phyloP scores from a whole-genome alignment of 371 early-diverging fungal genomes.

The Lichtheimia hyalospora region DNA sequence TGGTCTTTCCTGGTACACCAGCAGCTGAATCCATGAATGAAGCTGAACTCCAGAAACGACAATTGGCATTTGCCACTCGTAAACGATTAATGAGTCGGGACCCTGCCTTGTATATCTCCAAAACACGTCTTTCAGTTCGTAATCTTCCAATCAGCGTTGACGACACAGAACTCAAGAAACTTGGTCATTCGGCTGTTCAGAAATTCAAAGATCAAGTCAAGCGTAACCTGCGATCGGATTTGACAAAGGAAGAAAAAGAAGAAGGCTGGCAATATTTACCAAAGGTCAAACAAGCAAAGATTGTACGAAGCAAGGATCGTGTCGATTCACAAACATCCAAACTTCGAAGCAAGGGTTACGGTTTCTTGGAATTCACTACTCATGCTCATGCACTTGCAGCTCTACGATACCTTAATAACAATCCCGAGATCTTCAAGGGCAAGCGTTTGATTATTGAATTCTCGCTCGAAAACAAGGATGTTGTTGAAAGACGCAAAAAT shows the following conservation, averaged over 20 bases:
- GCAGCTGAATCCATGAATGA: slow-evolving; percentile 72
- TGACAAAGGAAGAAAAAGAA: slow-evolving; percentile 71
- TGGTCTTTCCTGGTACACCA: slow-evolving; percentile 85
- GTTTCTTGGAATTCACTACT: slow-evolving; percentile 85
- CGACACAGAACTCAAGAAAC: slow-evolving; percentile 66
- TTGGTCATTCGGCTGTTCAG: slow-evolving; percentile 64
- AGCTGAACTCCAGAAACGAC: slow-evolving; percentile 76
- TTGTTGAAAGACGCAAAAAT: slow-evolving; percentile 71
- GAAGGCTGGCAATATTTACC: slow-evolving; percentile 76
- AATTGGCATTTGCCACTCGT: slow-evolving; percentile 75
- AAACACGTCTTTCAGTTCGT: slow-evolving; percentile 85
- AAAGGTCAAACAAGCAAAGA: slow-evolving; percentile 78
- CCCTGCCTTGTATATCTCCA: slow-evolving; percentile 86
- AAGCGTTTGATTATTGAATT: slow-evolving; percentile 85
- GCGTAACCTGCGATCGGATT: slow-evolving; percentile 58
- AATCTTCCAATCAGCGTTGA: slow-evolving; percentile 76
- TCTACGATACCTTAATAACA: slow-evolving; percentile 90
- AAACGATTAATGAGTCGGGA: slow-evolving; percentile 77
- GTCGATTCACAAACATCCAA: slow-evolving; percentile 69
- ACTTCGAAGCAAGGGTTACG: slow-evolving; percentile 84
- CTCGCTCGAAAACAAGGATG: slow-evolving; percentile 85
- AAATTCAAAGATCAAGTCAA: slow-evolving; percentile 86
- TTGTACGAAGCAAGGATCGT: slow-evolving; percentile 77
- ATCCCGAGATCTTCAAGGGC: slow-evolving; percentile 66
- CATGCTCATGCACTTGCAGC: slow-evolving; percentile 92